Percentiles rank a stretch among this genome's conserved stretches.
These are phyloP conservation scores for Purshia tridentata DNA, from an alignment of 306 rosid species.

Conservation along the genomic window DNA sequence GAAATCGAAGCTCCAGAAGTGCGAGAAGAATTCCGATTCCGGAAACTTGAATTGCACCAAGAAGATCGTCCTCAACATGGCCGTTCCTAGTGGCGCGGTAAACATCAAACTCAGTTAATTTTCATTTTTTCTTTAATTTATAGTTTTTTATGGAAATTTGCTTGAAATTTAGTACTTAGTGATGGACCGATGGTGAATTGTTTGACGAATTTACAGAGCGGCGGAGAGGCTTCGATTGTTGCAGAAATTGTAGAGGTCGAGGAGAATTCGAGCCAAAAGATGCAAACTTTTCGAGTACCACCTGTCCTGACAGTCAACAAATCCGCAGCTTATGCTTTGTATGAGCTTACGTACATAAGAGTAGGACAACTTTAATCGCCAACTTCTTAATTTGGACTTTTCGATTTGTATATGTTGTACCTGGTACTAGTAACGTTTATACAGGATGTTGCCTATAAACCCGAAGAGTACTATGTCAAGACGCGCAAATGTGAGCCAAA, in stretches of 20 bases:
- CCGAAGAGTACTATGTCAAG: slow-evolving; percentile 64
- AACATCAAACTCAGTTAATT: background rate
- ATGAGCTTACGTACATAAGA: slow-evolving; percentile 67
- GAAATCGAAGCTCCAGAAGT: slow-evolving; percentile 83
- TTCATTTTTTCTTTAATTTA: background rate
- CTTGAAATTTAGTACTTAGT: background rate
- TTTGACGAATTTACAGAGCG: slow-evolving; percentile 47
- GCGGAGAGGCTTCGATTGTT: slow-evolving; percentile 82
- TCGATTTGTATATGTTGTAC: background rate
- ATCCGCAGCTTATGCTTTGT: slow-evolving; percentile 76
- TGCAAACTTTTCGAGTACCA: slow-evolving; percentile 74
- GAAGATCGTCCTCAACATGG: slow-evolving; percentile 76
- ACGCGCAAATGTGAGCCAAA: slow-evolving; percentile 87
- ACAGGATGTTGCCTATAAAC: slow-evolving; percentile 87
- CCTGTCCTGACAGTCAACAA: slow-evolving; percentile 74
- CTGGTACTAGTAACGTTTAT: background rate
- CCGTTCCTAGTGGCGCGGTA: slow-evolving; percentile 91
- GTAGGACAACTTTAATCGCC: slow-evolving; percentile 30
- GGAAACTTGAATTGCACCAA: slow-evolving; percentile 69
- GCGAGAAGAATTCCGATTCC: slow-evolving; percentile 73
- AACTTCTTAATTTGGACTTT: background rate
- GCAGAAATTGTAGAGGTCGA: slow-evolving; percentile 94
- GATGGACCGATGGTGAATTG: background rate
- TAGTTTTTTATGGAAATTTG: background rate
- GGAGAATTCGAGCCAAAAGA: slow-evolving; percentile 69